Percentiles rank a stretch among this genome's conserved stretches.
phyloP scores from a whole-genome alignment of 345 rosid species.

The Excoecaria cochinchinensis region DNA sequence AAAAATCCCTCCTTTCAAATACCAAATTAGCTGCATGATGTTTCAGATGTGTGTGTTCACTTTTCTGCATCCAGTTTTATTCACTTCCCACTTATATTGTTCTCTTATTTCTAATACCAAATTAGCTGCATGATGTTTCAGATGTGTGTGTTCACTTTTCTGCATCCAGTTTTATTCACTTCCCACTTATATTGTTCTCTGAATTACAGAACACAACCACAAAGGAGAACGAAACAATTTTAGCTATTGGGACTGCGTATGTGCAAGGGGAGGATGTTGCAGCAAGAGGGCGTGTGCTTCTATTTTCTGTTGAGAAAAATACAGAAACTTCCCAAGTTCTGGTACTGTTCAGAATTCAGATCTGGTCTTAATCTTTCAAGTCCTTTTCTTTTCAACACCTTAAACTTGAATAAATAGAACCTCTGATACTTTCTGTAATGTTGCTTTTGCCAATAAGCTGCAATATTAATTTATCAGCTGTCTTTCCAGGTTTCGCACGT shows the following conservation, averaged over 20 bases:
- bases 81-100: neutral
- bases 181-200: constrained; percentile 4
- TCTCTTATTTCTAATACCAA: neutral
- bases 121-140: neutral
- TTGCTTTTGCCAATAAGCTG: neutral
- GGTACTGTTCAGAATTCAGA: constrained; percentile 41
- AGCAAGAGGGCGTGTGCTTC: constrained; percentile 90
- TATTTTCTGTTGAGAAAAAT: constrained; percentile 69
- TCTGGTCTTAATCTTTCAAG: neutral
- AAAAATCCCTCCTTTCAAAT: neutral
- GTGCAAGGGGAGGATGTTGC: constrained; percentile 99
- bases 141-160: neutral
- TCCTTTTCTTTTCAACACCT: neutral
- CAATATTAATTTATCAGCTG: constrained; percentile 5
- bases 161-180: neutral
- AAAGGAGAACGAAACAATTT: constrained; percentile 78
- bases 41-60: neutral
- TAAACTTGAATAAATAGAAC: constrained; percentile 3
- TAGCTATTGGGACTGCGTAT: constrained; percentile 95
- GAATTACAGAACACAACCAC: constrained; percentile 72
- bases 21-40: neutral
- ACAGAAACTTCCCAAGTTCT: constrained; percentile 59
- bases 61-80: neutral
- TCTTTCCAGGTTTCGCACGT: constrained; percentile 77
- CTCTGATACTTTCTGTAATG: neutral